Conservation (phyloP, 352 stramenopile genomes). For the Nothophytophthora sp. region DNA sequence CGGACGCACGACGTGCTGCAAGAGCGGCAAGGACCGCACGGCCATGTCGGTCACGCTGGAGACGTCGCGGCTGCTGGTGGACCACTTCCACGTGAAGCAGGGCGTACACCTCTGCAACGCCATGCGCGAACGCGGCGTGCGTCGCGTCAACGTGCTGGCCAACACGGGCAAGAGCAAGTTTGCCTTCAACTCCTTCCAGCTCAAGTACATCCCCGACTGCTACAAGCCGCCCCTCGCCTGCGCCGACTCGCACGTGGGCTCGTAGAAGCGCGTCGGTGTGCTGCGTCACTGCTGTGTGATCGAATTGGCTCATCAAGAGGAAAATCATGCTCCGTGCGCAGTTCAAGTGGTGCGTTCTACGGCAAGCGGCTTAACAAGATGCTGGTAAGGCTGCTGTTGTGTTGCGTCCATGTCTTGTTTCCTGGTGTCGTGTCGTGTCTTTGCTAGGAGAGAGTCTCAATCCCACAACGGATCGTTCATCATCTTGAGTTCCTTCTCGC, state of each 20-base stretch:
- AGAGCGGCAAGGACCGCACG: constrained; percentile 97
- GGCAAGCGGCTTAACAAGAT: constrained; percentile 9
- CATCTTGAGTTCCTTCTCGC: constrained; percentile 65
- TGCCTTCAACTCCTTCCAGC: constrained; percentile 97
- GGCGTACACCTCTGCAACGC: constrained; percentile 84
- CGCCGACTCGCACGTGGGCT: constrained; percentile 73
- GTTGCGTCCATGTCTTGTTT: constrained; percentile 22
- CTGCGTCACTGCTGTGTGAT: too few species aligned
- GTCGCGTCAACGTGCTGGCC: constrained; percentile 81
- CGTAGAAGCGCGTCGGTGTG: constrained; percentile 38
- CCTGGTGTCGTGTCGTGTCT: constrained; percentile 6
- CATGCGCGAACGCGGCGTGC: constrained; percentile 86
- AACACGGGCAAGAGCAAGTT: constrained; percentile 93
- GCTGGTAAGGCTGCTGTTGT: constrained; percentile 10
- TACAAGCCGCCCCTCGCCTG: constrained; percentile 90
- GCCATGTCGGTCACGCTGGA: constrained; percentile 98
- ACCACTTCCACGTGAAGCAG: constrained; percentile 88
- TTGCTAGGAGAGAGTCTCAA: constrained; percentile 19
- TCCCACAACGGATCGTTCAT: constrained; percentile 77
- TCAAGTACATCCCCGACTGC: constrained; percentile 96
- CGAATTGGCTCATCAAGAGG: too few species aligned
- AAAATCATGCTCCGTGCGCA: too few species aligned
- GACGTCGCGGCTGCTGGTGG: constrained; percentile 90
- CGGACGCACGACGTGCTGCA: constrained; percentile 95
- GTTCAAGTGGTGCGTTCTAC: too few species aligned